Base-by-base conservation (phyloP, 129 eudicot species). In the Escallonia herrerae region DNA sequence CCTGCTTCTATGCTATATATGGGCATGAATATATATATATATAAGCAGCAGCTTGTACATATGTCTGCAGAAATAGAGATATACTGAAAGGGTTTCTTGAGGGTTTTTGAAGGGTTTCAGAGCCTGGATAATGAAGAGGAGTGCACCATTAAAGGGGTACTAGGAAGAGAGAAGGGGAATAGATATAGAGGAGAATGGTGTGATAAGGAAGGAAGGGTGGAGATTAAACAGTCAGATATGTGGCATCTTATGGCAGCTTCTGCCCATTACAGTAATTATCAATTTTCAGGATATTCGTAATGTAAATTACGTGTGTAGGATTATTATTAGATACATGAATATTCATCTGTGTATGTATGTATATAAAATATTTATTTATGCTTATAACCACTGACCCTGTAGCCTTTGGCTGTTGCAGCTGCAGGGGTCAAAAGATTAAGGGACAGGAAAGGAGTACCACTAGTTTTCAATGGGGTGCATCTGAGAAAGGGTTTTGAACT, bases 121-220 rank as follows among this genome's bases (percentile, higher is more conserved):
- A 22, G 33, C 33, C 33, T 22, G 33, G 33, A 22, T 22, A 14
- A 40, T 39, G 72, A 58, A 50, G 65, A 66, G 15, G 49, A 66
- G 70, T 55, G 81, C 62, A 68, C 62, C 74, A 79, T 70, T 72
- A 72, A 55, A 70, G 76, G 51, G 43, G 42, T 22, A 54, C 43
- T 6, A 44, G 44, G 4, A 51, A 45, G 40, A 58, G 70, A 62
- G 69, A 13, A 60, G 46, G 56, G 62, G 57, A n/a, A 63, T 53
- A 50, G 72, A 41, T 57, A 47, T 7, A 15, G 68, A 62, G 79
- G 76, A 52, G 64, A 63, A 54, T 74, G 75, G 85, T 55, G 77
- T 72, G 99, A 94, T 94, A 89, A 94, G 99, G 97, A 86, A 94
- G 90, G 95, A 94, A 86, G 97, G 99, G 99, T 69, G 77, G 95